Evolutionary conservation across 257 asterid genomes (phyloP), one percentile per base, ranked within the genome.

Genomic region (Scutellaria baicalensis): DNA sequence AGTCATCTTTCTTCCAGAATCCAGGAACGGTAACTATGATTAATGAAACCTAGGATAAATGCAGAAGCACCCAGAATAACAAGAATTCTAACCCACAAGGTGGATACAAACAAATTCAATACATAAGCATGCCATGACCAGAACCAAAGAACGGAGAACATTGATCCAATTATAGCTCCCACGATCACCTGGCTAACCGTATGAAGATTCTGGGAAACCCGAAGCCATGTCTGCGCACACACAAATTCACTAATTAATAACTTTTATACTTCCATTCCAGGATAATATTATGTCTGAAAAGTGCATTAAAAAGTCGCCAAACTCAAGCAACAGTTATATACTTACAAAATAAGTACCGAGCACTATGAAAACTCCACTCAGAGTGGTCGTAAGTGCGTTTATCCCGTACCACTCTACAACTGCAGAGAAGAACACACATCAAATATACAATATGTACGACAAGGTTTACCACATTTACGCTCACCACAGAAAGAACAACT

Each of bases 141-240:
- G 70, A 82, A 72, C 97, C 97, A 92, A 11, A 84, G 49, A 27
- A 82, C 3, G 40, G 83, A 78, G 79, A 92, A 84, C 27, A 72
- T 1, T 27, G 76, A 78, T 49, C 96, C 96, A 9, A 86, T 3
- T 44, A 80, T 33, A 11, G 91, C 90, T 78, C 97, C 98, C 39
- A 85, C 96, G 1, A 68, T 50, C 11, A 92, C 94, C 80, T 89
- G 98, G 78, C 83, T 82, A 71, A 76, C 57, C 5, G 95, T 88
- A 63, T 89, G 97, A 62, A 86, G 80, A 13, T 75, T 77, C 59
- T 89, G 96, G 8, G 88, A 83, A 70, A 89, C 81, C 58, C 98
- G 84, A 52, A 89, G 92, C 98, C 97, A 92, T n/a, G 95, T 77
- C 97, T 88, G 91, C 80, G 81, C 44, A 67, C 20, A 50, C 54